Base-by-base conservation (phyloP, 2,329 filamentous ascomycete genomes). In the Exophiala sideris region DNA sequence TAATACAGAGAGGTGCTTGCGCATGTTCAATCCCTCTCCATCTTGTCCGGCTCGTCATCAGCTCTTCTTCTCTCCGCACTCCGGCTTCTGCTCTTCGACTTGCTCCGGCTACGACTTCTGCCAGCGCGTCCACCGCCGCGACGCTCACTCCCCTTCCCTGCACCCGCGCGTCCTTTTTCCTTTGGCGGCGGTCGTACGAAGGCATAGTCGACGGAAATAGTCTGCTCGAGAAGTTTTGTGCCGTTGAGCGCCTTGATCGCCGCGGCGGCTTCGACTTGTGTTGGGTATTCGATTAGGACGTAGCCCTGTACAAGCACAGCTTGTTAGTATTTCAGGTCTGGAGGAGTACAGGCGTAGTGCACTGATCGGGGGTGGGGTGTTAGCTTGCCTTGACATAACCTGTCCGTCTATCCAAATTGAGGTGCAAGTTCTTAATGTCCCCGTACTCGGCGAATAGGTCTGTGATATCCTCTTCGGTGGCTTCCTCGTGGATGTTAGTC, bases 401-500 rank as follows among this genome's bases (percentile, higher is more conserved):
- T 14, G 83, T 85, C 63, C 83, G 74, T 48, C 83, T 76, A 67
- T 86, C 83, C 60, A 86, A 68, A 65, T 86, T 86, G 72, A 86
- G 70, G 65, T 83, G 83, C 64, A 85, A 70, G 65, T 86, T 86
- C 75, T 85, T 85, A 65, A 86, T 84, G 65, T 85, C 81, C 52
- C 83, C 83, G 62, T 80, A 83, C 57, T 86, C 83, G 56, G 80
- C 82, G 66, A 86, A 86, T 64, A 85, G 69, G 62, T 86, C 83
- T 50, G 80, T 81, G 21, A 86, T 70, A 59, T 86, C 83, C 69
- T 86, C 83, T 67, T 86, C 83, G n/a, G 76, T 80, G 8, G 83
- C 81, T 66, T 86, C 83, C 66, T 86, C 83, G 62, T 86, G 83
- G 34, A 86, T 81, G 61, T 86, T 86, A n/a, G 82, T 84, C 50